A percentile compares a stretch with the other conserved stretches of the same genome.
Conservation (phyloP, 495 filamentous ascomycete species). For the Lasiosphaeria ovina region DNA sequence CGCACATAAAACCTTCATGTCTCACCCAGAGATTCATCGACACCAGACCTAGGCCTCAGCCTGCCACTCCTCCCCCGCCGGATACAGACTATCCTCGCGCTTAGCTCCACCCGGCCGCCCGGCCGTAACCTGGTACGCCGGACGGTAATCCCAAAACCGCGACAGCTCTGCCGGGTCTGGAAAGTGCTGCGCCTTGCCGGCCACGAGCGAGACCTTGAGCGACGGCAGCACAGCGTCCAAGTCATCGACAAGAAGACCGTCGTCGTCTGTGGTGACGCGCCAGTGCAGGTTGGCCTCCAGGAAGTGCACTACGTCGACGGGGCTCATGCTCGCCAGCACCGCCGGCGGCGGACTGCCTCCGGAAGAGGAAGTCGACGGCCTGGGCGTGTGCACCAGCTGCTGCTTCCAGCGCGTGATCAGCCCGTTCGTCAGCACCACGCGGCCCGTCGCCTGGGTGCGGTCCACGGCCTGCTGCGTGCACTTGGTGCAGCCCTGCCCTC, state of each 20-base stretch:
- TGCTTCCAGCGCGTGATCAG: slow-evolving; percentile 9
- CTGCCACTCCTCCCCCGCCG: not conserved
- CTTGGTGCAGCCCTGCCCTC: not conserved
- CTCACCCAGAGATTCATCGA: too few species aligned
- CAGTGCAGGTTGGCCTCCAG: slow-evolving; percentile 1
- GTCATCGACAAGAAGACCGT: not conserved
- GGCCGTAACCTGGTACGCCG: slow-evolving; percentile 4
- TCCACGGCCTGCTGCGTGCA: slow-evolving; percentile 1
- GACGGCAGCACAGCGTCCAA: not conserved
- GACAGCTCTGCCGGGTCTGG: slow-evolving; percentile 1
- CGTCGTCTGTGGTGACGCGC: not conserved
- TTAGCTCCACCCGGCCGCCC: not conserved
- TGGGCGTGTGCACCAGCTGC: slow-evolving; percentile 4
- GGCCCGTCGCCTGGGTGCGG: not conserved
- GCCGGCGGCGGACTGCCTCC: not conserved
- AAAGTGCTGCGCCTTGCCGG: slow-evolving; percentile 6
- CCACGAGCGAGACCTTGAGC: slow-evolving; percentile 1
- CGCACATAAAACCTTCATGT: too few species aligned
- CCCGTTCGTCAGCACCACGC: not conserved
- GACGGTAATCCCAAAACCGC: not conserved
- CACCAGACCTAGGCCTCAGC: too few species aligned
- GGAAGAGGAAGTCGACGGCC: too few species aligned
- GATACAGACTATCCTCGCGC: slow-evolving; percentile 3
- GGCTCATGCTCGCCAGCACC: slow-evolving; percentile 4
- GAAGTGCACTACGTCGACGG: slow-evolving; percentile 1